phyloP scores from a whole-genome alignment of 176 grass and related monocot species.

The Rhipidocladum racemiflorum region DNA sequence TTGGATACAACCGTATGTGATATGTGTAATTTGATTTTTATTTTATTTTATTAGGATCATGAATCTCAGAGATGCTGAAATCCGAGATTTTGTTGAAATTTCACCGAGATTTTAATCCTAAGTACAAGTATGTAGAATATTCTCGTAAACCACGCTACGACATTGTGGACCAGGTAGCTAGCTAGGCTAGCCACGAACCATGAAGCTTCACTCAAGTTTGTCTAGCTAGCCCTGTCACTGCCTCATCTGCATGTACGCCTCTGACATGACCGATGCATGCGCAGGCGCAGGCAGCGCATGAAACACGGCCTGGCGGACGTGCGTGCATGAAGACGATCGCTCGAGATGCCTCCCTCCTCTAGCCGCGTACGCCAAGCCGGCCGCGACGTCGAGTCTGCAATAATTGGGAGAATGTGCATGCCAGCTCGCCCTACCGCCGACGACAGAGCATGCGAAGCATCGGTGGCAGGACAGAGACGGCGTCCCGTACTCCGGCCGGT shows the following conservation, averaged over 20 bases:
- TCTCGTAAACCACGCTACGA: constrained; percentile 5
- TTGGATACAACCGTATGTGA: too few relatives aligned
- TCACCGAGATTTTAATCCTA: too few relatives aligned
- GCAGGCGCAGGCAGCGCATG: background rate
- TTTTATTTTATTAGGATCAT: too few relatives aligned
- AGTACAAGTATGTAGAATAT: constrained; percentile 17
- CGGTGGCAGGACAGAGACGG: background rate
- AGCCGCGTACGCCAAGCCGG: background rate
- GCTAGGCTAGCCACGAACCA: background rate
- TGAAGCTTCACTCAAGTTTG: constrained; percentile 11
- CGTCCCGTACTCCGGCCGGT: background rate
- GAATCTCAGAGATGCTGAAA: too few relatives aligned
- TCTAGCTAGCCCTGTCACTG: background rate
- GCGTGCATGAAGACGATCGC: background rate
- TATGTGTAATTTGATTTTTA: too few relatives aligned
- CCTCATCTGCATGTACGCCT: background rate
- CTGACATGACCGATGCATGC: constrained; percentile 25
- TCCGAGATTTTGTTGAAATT: too few relatives aligned
- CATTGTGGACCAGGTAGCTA: background rate
- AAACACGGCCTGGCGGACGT: background rate
- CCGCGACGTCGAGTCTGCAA: constrained; percentile 17
- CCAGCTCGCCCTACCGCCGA: background rate
- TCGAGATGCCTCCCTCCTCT: background rate
- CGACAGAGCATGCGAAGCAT: background rate
- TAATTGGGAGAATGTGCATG: background rate